phyloP scores from a whole-genome alignment of 2,329 filamentous ascomycete genomes.

The Leptographium procerum region DNA sequence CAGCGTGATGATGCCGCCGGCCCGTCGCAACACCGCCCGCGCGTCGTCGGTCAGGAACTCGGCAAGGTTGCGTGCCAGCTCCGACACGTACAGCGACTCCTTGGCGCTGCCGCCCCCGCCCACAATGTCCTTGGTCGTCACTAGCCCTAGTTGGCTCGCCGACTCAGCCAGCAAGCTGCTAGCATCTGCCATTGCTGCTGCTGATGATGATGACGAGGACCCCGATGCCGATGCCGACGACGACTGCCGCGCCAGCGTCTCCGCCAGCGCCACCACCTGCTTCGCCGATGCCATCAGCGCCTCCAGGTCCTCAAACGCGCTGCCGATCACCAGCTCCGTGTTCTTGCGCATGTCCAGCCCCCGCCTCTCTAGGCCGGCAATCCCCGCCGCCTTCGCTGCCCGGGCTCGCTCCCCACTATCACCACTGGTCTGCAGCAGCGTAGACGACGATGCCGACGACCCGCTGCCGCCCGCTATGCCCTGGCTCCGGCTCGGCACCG shows the following conservation, averaged over 20 bases:
- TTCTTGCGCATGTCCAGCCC: constrained; percentile 79
- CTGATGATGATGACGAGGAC: constrained; percentile 22
- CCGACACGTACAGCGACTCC: constrained; percentile 80
- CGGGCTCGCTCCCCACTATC: constrained; percentile 6
- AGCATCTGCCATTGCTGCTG: constrained; percentile 41
- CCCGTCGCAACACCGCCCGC: constrained; percentile 62
- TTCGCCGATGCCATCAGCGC: constrained; percentile 96
- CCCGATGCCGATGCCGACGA: constrained; percentile 20
- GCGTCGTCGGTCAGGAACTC: constrained; percentile 84
- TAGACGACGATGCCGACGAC: too few relatives aligned
- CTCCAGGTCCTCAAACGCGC: constrained; percentile 90
- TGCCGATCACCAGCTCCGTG: constrained; percentile 86
- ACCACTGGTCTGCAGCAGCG: not conserved
- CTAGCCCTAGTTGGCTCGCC: constrained; percentile 69
- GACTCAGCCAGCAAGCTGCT: constrained; percentile 70
- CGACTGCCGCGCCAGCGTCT: constrained; percentile 65
- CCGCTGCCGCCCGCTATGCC: not conserved
- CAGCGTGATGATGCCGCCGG: constrained; percentile 79
- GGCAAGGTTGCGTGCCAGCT: constrained; percentile 72
- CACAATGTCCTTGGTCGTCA: constrained; percentile 94
- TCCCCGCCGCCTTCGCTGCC: constrained; percentile 59
- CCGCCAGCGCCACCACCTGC: constrained; percentile 86
- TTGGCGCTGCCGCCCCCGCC: constrained; percentile 42
- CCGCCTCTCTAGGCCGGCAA: constrained; percentile 81
- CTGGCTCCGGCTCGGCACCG: constrained; percentile 56